Conservation (phyloP, 352 stramenopile species). For the Phytophthora meadii region DNA sequence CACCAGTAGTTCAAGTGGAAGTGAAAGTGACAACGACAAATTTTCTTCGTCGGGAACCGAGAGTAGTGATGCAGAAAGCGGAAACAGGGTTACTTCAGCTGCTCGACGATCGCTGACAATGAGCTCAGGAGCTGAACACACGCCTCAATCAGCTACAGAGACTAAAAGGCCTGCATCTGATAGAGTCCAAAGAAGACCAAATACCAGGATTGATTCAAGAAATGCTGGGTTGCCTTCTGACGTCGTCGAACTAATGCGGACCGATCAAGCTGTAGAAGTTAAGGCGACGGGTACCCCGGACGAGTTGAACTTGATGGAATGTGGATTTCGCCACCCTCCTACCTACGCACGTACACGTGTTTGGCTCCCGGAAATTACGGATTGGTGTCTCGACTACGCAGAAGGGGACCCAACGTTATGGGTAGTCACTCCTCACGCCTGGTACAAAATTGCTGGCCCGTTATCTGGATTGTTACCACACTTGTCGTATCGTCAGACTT, state of each 20-base stretch:
- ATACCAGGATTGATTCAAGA: slow-evolving; percentile 36
- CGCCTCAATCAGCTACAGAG: slow-evolving; percentile 5
- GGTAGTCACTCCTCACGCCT: slow-evolving; percentile 83
- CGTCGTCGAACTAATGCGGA: slow-evolving; percentile 82
- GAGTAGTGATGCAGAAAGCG: slow-evolving; percentile 41
- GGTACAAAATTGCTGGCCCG: slow-evolving; percentile 88
- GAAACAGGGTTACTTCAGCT: slow-evolving; percentile 10
- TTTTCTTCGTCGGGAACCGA: slow-evolving; percentile 45
- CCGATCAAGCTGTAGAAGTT: slow-evolving; percentile 57
- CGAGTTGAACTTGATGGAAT: slow-evolving; percentile 82
- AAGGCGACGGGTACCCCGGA: slow-evolving; percentile 60
- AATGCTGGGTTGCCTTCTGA: slow-evolving; percentile 48
- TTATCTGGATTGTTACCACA: slow-evolving; percentile 81
- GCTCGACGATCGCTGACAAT: slow-evolving; percentile 20
- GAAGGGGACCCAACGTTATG: slow-evolving; percentile 86
- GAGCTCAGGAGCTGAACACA: slow-evolving; percentile 1
- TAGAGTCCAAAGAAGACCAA: slow-evolving; percentile 35
- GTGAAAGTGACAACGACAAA: slow-evolving; percentile 60
- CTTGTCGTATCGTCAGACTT: slow-evolving; percentile 70
- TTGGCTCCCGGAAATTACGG: slow-evolving; percentile 85
- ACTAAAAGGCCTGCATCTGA: slow-evolving; percentile 19
- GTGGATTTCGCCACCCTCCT: slow-evolving; percentile 73
- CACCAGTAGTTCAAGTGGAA: slow-evolving; percentile 64
- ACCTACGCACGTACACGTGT: slow-evolving; percentile 71
- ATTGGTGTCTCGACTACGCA: slow-evolving; percentile 90